Evolutionary conservation across 1,139 yeast species (phyloP).

Genomic region (Wickerhamomyces sp.): DNA sequence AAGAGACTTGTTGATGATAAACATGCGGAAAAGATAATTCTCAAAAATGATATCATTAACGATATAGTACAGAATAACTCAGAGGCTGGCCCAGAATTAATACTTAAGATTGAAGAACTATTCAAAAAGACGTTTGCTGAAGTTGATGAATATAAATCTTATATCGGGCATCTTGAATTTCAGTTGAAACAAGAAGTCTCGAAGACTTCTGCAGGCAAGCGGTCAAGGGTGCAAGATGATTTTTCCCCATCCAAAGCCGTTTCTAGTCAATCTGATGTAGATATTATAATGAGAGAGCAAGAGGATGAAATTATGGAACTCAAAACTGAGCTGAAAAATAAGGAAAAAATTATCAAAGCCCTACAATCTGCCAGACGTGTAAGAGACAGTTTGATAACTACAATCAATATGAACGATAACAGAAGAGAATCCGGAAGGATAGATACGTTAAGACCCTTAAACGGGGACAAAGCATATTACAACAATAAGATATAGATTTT

Average conservation of each 20-base stretch:
- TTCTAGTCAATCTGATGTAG: constrained; percentile 15
- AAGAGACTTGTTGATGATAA: constrained; percentile 57
- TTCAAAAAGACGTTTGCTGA: constrained; percentile 32
- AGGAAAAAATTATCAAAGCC: constrained; percentile 77
- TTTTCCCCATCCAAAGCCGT: constrained; percentile 10
- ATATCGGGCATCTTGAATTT: constrained; percentile 57
- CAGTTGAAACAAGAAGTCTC: constrained; percentile 34
- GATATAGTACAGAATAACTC: constrained; percentile 30
- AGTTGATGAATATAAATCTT: constrained; percentile 59
- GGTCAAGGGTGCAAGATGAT: background rate
- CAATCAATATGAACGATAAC: constrained; percentile 12
- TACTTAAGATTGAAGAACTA: constrained; percentile 27
- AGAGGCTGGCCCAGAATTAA: constrained; percentile 14
- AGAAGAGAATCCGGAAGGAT: constrained; percentile 8
- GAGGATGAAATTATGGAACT: constrained; percentile 68
- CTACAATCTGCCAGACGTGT: constrained; percentile 56
- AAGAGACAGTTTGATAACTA: constrained; percentile 31
- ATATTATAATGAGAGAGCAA: constrained; percentile 46
- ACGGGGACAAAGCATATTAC: constrained; percentile 1
- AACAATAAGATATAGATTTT: background rate
- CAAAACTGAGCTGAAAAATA: constrained; percentile 55
- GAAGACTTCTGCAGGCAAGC: background rate
- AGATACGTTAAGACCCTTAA: constrained; percentile 6
- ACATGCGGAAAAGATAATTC: constrained; percentile 48
- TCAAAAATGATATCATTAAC: constrained; percentile 52